Conservation (phyloP, 257 asterid species). For the Ehretia macrophylla region DNA sequence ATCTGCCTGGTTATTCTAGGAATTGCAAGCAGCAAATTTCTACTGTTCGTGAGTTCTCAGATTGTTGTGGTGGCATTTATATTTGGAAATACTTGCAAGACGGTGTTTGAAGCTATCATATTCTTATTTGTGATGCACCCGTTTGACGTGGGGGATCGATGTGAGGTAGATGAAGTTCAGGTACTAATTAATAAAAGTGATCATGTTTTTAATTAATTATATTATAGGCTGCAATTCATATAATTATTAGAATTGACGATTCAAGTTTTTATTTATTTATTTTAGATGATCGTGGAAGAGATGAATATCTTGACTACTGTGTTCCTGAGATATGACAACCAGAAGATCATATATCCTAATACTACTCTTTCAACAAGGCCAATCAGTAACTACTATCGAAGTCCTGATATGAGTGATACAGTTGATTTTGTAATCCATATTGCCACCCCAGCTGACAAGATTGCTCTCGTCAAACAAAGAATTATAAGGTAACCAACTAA, state of each 20-base stretch:
- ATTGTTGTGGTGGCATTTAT: constrained; percentile 69
- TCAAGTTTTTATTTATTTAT: background rate
- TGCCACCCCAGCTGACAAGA: constrained; percentile 28
- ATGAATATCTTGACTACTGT: constrained; percentile 3
- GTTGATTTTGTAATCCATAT: constrained; percentile 20
- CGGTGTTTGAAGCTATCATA: constrained; percentile 61
- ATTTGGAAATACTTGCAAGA: constrained; percentile 78
- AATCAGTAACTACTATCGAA: constrained; percentile 21
- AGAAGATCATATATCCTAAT: constrained; percentile 19
- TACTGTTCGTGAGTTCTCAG: constrained; percentile 73
- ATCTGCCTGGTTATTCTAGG: constrained; percentile 52
- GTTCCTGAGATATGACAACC: constrained; percentile 13
- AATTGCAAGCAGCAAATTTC: constrained; percentile 49
- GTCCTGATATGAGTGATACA: constrained; percentile 27
- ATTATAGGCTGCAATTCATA: background rate
- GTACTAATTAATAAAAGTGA: too few species aligned
- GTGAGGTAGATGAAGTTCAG: constrained; percentile 73
- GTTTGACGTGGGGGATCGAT: constrained; percentile 76
- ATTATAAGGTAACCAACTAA: constrained; percentile 14
- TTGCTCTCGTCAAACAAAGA: constrained; percentile 19
- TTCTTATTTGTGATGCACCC: constrained; percentile 78
- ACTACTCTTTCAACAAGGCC: constrained; percentile 21
- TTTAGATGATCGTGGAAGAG: constrained; percentile 4
- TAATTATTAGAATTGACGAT: background rate
- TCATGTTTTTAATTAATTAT: background rate